These are phyloP conservation scores for Oemleria cerasiformis DNA, from an alignment of 306 rosid species.

Conservation along the genomic window DNA sequence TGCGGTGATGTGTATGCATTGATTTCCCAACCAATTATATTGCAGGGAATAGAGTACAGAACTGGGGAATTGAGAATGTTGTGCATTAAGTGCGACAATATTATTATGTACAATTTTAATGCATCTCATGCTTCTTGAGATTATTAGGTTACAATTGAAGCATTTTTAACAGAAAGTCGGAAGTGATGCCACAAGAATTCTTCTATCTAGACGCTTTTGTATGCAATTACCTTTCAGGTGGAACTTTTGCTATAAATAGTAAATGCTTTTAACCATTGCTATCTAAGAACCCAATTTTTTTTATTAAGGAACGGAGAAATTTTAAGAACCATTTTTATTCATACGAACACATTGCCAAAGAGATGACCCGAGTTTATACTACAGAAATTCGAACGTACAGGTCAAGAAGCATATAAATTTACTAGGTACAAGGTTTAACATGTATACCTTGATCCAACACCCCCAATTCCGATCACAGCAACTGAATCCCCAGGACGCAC, in stretches of 20 bases:
- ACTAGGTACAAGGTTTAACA: not conserved
- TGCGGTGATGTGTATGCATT: too few species aligned
- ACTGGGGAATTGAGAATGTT: not conserved
- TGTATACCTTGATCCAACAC: constrained; percentile 89
- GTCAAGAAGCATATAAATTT: not conserved
- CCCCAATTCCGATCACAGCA: constrained; percentile 92
- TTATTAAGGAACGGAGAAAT: too few species aligned
- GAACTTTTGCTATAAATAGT: not conserved
- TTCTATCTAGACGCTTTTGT: not conserved
- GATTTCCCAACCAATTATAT: not conserved
- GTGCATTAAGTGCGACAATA: not conserved
- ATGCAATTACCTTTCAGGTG: not conserved
- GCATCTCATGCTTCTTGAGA: not conserved
- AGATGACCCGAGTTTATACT: not conserved
- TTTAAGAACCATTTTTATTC: not conserved
- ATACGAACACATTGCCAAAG: not conserved
- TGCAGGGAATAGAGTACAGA: not conserved
- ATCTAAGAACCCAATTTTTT: too few species aligned
- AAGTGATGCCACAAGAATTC: not conserved
- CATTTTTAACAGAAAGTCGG: not conserved
- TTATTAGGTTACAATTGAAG: too few species aligned
- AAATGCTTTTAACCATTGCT: too few species aligned
- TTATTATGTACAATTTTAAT: not conserved
- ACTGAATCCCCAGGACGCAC: constrained; percentile 91
- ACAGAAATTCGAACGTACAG: not conserved